A percentile compares a stretch with the other conserved stretches of the same genome.
These are phyloP conservation scores for Nemania diffusa DNA, from an alignment of 2,329 filamentous ascomycete genomes.

Conservation along the genomic window DNA sequence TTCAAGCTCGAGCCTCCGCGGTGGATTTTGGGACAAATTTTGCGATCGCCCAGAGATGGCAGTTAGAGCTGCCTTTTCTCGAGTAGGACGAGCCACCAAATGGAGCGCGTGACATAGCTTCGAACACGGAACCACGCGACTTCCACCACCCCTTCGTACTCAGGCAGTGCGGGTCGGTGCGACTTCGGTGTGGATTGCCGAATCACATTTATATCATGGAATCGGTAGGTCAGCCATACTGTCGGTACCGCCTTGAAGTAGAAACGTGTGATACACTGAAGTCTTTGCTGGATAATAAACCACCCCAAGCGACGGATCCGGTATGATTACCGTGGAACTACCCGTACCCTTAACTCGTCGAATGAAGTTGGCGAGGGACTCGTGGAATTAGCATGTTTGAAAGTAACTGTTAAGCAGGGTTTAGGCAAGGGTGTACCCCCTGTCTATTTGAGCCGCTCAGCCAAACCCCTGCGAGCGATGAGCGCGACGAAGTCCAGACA, in stretches of 20 bases:
- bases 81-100: conserved; percentile 18
- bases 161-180: conserved; percentile 12
- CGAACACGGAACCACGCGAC: conserved; percentile 10
- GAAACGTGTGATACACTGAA: conserved; percentile 14
- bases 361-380: conserved; percentile 19
- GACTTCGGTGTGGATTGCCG: conserved; percentile 16
- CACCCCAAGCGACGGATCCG: conserved; percentile 21
- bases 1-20: conserved; percentile 14
- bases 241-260: conserved; percentile 26
- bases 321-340: conserved; percentile 19
- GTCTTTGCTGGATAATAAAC: conserved; percentile 13
- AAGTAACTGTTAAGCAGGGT: conserved; percentile 34
- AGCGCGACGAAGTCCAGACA: conserved; percentile 13
- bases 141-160: neutral
- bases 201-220: neutral
- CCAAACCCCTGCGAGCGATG: conserved; percentile 15
- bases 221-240: conserved; percentile 20
- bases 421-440: conserved; percentile 32
- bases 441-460: conserved; percentile 34
- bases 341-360: conserved; percentile 25
- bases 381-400: conserved; percentile 26
- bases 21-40: conserved; percentile 19
- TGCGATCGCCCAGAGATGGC: conserved; percentile 18
- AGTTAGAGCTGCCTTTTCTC: conserved; percentile 5
- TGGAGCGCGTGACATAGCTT: conserved; percentile 30